Evolutionary conservation across 352 stramenopile species (phyloP), one percentile per base, ranked within the genome.

Genomic region (Blastocystis sp.): DNA sequence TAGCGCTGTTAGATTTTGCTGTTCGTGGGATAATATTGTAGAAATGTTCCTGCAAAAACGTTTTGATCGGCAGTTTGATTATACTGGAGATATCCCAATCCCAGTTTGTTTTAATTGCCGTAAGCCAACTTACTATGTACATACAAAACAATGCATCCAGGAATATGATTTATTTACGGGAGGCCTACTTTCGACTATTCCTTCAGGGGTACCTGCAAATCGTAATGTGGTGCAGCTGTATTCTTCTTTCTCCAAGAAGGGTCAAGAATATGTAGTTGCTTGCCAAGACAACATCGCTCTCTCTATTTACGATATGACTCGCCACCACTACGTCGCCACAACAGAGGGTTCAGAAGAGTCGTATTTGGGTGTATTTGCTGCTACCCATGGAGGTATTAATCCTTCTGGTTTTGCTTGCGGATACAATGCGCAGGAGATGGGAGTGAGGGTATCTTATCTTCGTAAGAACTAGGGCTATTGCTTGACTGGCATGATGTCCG

Each of bases 121-220:
- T 24, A 89, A 89, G 66, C 78, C 78, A 55, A 78, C 41, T 11
- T 89, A 89, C 24, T 89, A 89, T 43, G 78, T 89, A n/a, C 78
- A 89, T 53, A 89, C 78, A 65, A 89, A 79, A 41, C 63, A 89
- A 34, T 76, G 41, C 53, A 79, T 89, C 37, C 78, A 89, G 66
- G 78, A 89, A 41, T 89, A 64, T 43, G 78, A 89, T 89, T 65
- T 89, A 45, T 89, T 89, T 62, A 89, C 78, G n/a, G 78, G 78
- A 62, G 63, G 63, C 30, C 53, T 89, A 41, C 39, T 89, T 30
- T 73, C 78, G 24, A 76, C 78, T 8, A 89, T 89, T 79, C 63
- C 63, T 39, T 89, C 78, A 24, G 78, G 63, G 13, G 78, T 89
- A 39, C 66, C 63, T 43, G 62, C 63, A n/a, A 55, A 54, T 64